Base-by-base conservation (phyloP, 108 stramenopile genomes). In the Seminavis robusta region DNA sequence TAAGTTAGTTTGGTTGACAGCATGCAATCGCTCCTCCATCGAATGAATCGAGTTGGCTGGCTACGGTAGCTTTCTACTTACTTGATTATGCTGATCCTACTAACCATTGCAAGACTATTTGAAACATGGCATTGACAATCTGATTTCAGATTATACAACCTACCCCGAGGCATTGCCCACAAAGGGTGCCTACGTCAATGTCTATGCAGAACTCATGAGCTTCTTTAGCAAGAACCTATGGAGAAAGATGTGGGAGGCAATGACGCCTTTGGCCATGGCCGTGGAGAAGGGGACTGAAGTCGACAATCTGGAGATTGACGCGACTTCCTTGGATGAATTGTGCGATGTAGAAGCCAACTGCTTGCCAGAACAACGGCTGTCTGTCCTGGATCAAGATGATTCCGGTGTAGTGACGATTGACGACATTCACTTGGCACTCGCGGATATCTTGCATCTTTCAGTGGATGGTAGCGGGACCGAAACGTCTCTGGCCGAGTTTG, bases 171-270 rank as follows among this genome's bases (percentile, higher is more conserved):
- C 49, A 3, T 44, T 79, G 26, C 77, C 77, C 1, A 55, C 68
- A 10, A 70, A 79, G 32, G 77, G 77, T 29, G 43, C 56, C 20
- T 79, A 79, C 33, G 59, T 69, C 10, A 79, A 79, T 38, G 71
- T 79, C 31, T 69, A 79, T 20, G 61, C 72, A 4, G 63, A 69
- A 40, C 69, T 79, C 36, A 79, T 79, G 77, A 13, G 45, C 0
- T 65, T 65, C 68, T 79, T 79, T 57, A 73, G 72, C 11, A 38
- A 63, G 0, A 79, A 74, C 34, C 27, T 79, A 25, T 73, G 72
- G 67, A 55, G 57, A 26, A 54, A 47, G 40, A 25, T 79, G 8
- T 79, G 77, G 77, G 58, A 70, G 19, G 43, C 37, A 17, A 43
- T 69, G 19, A n/a, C n/a, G n/a, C n/a, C n/a, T n/a, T n/a, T n/a